Evolutionary conservation across 108 stramenopile genomes (phyloP), one percentile per base, ranked within the genome.

Genomic region (Discostella stelligeroides): DNA sequence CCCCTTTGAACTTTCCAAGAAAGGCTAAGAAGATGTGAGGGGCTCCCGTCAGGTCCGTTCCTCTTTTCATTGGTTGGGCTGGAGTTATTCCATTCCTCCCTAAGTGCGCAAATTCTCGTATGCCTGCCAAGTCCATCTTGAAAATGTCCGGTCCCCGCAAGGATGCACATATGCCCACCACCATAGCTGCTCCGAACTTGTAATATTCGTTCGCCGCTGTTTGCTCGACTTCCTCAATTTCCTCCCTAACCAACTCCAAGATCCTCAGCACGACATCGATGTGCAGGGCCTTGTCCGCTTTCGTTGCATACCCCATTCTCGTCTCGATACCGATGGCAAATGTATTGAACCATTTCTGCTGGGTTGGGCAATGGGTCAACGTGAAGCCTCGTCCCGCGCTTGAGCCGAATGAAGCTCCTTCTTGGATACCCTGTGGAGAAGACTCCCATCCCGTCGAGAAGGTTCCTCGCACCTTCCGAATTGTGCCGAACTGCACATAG

Each of bases 21-120:
- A n/a, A n/a, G n/a, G n/a, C n/a, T n/a, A 77, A 43, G 37, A 38
- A 25, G 1, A 77, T 62, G 17, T 65, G 63, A 18, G 58, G 69
- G 23, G 47, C 59, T 17, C 11, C 30, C 15, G 51, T 24, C 4
- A 53, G 51, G 51, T 53, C 51, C 18, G 37, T 50, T 10, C 43
- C 30, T 2, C 2, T 38, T 18, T 29, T 50, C 4, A 70, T 1
- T n/a, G 59, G 27, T 1, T 46, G n/a, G 15, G 18, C 0, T 9
- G 69, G 69, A 30, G 60, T 49, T 1, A 39, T 29, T 15, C 59
- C 58, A 21, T 18, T 18, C 24, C 47, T 3, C 2, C 70, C 70
- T 49, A 5, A 59, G 5, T 2, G 14, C 21, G n/a, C 60, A 61
- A 0, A 29, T 60, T 29, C 61, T 60, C 13, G 46, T 43, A 18